Conservation (phyloP, 2,329 filamentous ascomycete species). For the Aspergillus floridensis region DNA sequence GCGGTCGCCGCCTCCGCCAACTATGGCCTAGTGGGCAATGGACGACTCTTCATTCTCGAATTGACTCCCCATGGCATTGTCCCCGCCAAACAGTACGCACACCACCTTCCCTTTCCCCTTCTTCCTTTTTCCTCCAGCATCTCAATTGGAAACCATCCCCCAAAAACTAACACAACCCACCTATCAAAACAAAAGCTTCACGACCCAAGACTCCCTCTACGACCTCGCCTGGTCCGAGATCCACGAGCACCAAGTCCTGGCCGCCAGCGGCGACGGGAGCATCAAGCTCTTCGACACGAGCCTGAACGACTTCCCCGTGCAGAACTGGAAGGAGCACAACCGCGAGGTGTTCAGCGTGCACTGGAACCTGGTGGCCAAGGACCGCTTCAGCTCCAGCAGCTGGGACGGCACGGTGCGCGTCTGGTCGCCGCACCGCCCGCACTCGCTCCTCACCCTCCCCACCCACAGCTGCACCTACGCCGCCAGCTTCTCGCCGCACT, state of each 20-base stretch:
- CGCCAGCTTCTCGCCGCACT: conserved; percentile 84
- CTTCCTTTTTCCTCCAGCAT: too few species aligned
- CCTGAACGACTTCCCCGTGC: conserved; percentile 78
- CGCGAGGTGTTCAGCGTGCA: conserved; percentile 88
- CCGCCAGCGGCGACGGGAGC: conserved; percentile 87
- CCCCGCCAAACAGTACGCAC: conserved; percentile 70
- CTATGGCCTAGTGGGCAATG: conserved; percentile 96
- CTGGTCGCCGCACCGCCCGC: conserved; percentile 76
- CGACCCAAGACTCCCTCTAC: conserved; percentile 95
- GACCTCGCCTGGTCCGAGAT: conserved; percentile 94
- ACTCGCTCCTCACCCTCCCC: conserved; percentile 80
- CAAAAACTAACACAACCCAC: neutral
- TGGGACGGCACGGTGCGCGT: conserved; percentile 98
- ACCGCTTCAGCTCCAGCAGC: conserved; percentile 83
- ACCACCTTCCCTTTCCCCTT: neutral
- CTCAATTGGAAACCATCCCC: too few species aligned
- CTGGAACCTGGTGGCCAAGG: conserved; percentile 90
- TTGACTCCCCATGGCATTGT: conserved; percentile 80
- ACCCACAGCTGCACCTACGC: conserved; percentile 94
- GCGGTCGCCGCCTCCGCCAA: conserved; percentile 90
- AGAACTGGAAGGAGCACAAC: conserved; percentile 90
- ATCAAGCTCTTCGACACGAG: conserved; percentile 90
- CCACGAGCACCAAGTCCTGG: conserved; percentile 90
- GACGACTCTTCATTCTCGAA: conserved; percentile 78
- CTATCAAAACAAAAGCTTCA: conserved; percentile 60